Base-by-base conservation (phyloP, 805 yeast species). In the Candida awuae region DNA sequence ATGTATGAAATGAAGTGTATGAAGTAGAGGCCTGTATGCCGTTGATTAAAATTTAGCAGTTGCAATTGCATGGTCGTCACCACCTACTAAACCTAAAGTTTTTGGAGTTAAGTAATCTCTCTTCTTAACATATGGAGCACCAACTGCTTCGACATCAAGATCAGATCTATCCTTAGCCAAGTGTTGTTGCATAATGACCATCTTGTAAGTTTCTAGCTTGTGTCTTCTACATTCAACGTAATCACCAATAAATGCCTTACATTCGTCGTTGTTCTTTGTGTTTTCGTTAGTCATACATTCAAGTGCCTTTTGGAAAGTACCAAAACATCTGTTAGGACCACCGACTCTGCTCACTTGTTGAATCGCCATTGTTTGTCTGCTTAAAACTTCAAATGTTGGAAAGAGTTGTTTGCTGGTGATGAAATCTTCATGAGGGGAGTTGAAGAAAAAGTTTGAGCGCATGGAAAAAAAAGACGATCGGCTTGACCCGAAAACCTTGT, bases 211-310 rank as follows among this genome's bases (percentile, higher is more conserved):
- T 48, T 62, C 67, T 35, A 62, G 39, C 42, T 56, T 51, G 42
- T 62, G 65, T 43, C 61, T 58, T 48, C 66, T 56, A 37, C 67
- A 62, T 51, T 62, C 67, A 16, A 62, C 42, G 43, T 57, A 62
- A 40, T 62, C 67, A 29, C 53, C 52, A 41, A 54, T 55, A 27
- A 58, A 48, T 13, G 54, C 50, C 25, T 52, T 49, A 44, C 67
- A 62, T 38, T 60, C 60, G 14, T 55, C 55, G 35, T 53, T 54
- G 21, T 51, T 50, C 26, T 49, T 44, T 6, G 57, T 54, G n/a
- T 52, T 50, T 21, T 52, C 50, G 35, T 53, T 59, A 8, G 67
- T 62, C 58, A 62, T 54, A 41, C 67, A 62, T 48, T 62, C 67
- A 17, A 62, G 51, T 6, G 63, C 64, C 37, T 58, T 56, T 42